phyloP scores from a whole-genome alignment of 129 eudicot genomes.

The Ambrosia trifida region DNA sequence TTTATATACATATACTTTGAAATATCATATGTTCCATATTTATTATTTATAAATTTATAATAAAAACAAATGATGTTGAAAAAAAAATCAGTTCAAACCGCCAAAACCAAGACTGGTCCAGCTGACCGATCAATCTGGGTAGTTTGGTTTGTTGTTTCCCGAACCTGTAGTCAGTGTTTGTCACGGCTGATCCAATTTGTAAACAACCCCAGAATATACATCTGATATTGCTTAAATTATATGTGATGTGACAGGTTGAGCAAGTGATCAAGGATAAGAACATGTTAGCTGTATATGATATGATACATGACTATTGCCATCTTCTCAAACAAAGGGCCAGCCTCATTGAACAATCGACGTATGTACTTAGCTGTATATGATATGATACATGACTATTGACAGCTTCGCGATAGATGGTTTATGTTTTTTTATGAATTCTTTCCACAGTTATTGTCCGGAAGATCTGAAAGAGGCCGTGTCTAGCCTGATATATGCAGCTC shows the following conservation, averaged over 20 bases:
- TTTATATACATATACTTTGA: too few species aligned
- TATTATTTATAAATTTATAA: too few species aligned
- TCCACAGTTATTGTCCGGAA: constrained; percentile 54
- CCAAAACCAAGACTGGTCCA: not conserved
- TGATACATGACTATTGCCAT: constrained; percentile 59
- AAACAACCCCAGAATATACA: not conserved
- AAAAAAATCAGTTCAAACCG: not conserved
- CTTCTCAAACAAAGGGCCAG: constrained; percentile 57
- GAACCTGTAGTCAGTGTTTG: not conserved
- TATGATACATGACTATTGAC: too few species aligned
- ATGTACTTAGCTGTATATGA: too few species aligned
- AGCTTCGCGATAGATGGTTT: not conserved
- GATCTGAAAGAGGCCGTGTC: constrained; percentile 76
- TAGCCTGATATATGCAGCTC: constrained; percentile 60
- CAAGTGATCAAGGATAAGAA: constrained; percentile 90
- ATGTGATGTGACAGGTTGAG: constrained; percentile 51
- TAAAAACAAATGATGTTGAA: not conserved
- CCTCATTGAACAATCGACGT: constrained; percentile 66
- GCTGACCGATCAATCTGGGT: not conserved
- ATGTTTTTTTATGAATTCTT: not conserved
- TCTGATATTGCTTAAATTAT: not conserved
- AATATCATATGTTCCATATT: too few species aligned
- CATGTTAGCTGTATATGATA: constrained; percentile 66
- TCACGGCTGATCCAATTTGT: not conserved
- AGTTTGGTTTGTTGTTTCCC: not conserved